Conservation (phyloP, 129 eudicot species). For the Erigeron canadensis region DNA sequence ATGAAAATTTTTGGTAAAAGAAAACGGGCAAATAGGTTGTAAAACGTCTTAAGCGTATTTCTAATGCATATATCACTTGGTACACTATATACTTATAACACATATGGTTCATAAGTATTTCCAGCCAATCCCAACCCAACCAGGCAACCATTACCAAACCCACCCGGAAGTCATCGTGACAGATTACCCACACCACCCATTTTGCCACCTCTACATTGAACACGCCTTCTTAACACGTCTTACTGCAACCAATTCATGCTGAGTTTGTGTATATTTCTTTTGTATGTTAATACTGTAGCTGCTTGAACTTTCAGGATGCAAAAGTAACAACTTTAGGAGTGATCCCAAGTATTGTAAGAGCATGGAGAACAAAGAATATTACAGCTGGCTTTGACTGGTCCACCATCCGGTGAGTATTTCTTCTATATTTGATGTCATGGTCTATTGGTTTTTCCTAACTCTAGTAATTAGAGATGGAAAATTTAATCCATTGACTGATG, state of each 20-base stretch:
- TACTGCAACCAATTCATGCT: slow-evolving; percentile 6
- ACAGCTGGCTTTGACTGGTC: slow-evolving; percentile 89
- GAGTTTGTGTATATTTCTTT: background rate
- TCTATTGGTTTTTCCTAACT: slow-evolving; percentile 2
- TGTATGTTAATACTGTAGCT: slow-evolving; percentile 1
- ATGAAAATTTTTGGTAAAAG: too few relatives aligned
- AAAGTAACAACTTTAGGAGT: slow-evolving; percentile 90
- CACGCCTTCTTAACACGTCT: background rate
- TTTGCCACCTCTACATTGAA: background rate
- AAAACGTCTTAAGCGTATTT: background rate
- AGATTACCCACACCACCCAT: background rate
- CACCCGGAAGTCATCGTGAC: background rate
- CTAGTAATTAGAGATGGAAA: background rate
- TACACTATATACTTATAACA: background rate
- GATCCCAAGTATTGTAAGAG: slow-evolving; percentile 89
- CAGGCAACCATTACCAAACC: background rate
- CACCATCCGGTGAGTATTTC: slow-evolving; percentile 65
- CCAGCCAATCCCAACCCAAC: background rate
- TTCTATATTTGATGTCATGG: slow-evolving; percentile 10
- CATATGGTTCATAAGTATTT: background rate
- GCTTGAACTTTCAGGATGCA: slow-evolving; percentile 63
- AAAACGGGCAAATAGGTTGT: background rate
- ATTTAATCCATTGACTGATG: background rate
- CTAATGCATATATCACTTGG: background rate
- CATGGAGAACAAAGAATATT: slow-evolving; percentile 75